These are phyloP conservation scores for Starmerella bombi DNA, from an alignment of 805 yeast genomes.

Conservation along the genomic window DNA sequence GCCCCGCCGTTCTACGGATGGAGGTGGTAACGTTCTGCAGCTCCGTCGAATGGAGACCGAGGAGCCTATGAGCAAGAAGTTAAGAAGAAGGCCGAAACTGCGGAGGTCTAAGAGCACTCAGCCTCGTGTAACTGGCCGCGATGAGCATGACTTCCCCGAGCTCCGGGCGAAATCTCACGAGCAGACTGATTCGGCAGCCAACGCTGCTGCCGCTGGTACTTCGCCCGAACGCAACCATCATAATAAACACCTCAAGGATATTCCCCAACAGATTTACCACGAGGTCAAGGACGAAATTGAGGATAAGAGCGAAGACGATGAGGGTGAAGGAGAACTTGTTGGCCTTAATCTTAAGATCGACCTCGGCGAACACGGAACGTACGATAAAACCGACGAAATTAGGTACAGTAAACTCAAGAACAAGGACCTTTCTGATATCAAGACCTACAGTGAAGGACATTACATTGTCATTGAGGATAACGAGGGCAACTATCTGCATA, in stretches of 20 bases:
- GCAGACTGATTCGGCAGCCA: neutral
- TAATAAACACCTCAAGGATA: neutral
- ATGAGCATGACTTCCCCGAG: neutral
- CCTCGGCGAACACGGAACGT: slow-evolving; percentile 9
- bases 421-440: slow-evolving; percentile 21
- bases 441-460: slow-evolving; percentile 57
- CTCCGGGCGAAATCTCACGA: neutral
- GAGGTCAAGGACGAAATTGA: neutral
- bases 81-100: slow-evolving; percentile 1
- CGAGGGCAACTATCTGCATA: slow-evolving; percentile 65
- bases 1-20: slow-evolving; percentile 50
- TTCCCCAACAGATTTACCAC: neutral
- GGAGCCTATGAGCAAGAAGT: slow-evolving; percentile 25
- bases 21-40: slow-evolving; percentile 67
- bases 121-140: neutral
- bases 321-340: neutral
- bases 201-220: no score
- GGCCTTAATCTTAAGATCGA: slow-evolving; percentile 14
- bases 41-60: slow-evolving; percentile 69
- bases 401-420: slow-evolving; percentile 19
- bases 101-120: neutral
- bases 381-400: slow-evolving; percentile 16
- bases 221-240: no score
- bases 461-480: slow-evolving; percentile 66
- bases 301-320: neutral